A percentile compares a stretch with the other conserved stretches of the same genome.
These are phyloP conservation scores for Gossypium laxum DNA, from an alignment of 441 rosid species.

Conservation along the genomic window DNA sequence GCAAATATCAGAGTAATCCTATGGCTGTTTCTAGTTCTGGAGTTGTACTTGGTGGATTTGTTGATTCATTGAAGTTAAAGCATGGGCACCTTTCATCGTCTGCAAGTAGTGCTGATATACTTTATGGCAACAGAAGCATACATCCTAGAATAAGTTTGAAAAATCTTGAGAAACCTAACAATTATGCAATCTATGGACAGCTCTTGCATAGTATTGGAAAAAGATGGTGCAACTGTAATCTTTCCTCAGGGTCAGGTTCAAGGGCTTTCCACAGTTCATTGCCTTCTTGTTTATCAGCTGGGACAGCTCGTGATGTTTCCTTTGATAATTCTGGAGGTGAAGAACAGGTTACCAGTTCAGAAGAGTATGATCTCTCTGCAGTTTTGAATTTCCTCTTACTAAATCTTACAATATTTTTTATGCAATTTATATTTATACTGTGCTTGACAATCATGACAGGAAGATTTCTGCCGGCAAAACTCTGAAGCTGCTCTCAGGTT, in stretches of 20 bases:
- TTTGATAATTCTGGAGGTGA: conserved; percentile 45
- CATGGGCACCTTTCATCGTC: conserved; percentile 16
- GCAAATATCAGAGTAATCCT: conserved; percentile 20
- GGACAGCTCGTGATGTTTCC: conserved; percentile 60
- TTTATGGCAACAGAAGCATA: conserved; percentile 28
- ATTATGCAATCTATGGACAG: conserved; percentile 39
- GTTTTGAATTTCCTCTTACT: background rate
- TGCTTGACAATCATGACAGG: conserved; percentile 26
- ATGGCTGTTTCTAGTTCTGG: conserved; percentile 49
- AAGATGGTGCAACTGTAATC: conserved; percentile 34
- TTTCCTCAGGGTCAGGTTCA: conserved; percentile 29
- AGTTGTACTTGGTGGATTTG: conserved; percentile 28
- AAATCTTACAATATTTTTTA: background rate
- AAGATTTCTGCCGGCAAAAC: conserved; percentile 34
- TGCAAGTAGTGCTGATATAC: conserved; percentile 22
- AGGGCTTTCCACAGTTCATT: conserved; percentile 50
- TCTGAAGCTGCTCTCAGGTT: conserved; percentile 60
- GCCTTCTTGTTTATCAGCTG: conserved; percentile 38
- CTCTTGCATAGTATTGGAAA: conserved; percentile 40
- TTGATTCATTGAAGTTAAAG: conserved; percentile 34
- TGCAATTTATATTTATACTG: background rate
- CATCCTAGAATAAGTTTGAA: conserved; percentile 52
- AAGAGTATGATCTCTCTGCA: conserved; percentile 37
- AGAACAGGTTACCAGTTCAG: conserved; percentile 42
- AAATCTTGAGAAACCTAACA: conserved; percentile 33